Percentiles rank a stretch among this genome's conserved stretches.
phyloP scores from a whole-genome alignment of 768 basidiomycete species.

The Saitozyma sp. region DNA sequence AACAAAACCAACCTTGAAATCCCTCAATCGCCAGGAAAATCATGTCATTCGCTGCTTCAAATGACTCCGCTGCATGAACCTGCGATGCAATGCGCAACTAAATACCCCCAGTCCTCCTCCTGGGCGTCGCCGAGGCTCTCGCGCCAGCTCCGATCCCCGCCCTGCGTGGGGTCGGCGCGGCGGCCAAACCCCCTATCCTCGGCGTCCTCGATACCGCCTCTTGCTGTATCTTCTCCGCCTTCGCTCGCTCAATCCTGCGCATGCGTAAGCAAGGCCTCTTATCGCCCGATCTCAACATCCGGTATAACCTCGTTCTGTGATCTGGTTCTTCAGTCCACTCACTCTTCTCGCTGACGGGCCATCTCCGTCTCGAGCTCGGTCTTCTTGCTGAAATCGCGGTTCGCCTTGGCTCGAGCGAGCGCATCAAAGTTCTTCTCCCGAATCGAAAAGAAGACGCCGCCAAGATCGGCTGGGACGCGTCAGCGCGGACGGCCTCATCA shows the following conservation, averaged over 20 bases:
- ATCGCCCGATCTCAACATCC: constrained; percentile 2
- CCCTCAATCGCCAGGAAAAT: too few species aligned
- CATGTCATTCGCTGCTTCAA: too few species aligned
- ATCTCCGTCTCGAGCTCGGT: constrained; percentile 92
- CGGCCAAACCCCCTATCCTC: constrained; percentile 37
- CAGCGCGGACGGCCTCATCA: background rate
- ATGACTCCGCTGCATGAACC: too few species aligned
- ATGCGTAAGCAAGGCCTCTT: background rate
- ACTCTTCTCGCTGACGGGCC: constrained; percentile 59
- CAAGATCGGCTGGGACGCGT: constrained; percentile 71
- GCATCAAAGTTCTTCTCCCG: constrained; percentile 98
- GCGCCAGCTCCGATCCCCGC: constrained; percentile 50
- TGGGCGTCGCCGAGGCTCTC: constrained; percentile 44
- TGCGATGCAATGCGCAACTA: constrained; percentile 5
- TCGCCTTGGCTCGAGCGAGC: constrained; percentile 64
- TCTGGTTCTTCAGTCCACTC: constrained; percentile 11
- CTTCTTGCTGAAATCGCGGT: constrained; percentile 85
- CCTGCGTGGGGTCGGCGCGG: constrained; percentile 46
- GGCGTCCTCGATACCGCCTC: constrained; percentile 46
- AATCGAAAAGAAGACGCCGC: constrained; percentile 95
- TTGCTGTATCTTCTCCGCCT: constrained; percentile 40
- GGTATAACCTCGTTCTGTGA: background rate
- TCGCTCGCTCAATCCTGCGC: constrained; percentile 44
- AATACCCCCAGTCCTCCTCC: constrained; percentile 47
- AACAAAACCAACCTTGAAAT: too few species aligned